A percentile compares a stretch with the other conserved stretches of the same genome.
Conservation (phyloP, 192 early-diverging fungal species). For the Backusella mclennaniae region DNA sequence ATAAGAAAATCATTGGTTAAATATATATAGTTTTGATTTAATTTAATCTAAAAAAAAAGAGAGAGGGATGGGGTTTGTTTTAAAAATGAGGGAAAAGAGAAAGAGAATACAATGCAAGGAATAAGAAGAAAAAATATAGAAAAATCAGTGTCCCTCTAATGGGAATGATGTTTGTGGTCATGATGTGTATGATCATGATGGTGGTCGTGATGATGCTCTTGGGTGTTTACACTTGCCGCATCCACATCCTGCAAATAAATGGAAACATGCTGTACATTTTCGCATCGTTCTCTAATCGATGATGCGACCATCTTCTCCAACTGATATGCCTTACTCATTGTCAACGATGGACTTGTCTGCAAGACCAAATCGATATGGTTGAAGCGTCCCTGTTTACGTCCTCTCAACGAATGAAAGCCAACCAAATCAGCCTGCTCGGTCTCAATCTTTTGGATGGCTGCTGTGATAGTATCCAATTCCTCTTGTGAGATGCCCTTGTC, state of each 20-base stretch:
- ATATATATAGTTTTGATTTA: too few species aligned
- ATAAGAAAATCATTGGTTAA: slow-evolving; percentile 11
- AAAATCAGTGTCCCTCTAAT: not conserved
- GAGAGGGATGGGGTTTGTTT: not conserved
- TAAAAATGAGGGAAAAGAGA: not conserved
- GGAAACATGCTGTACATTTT: slow-evolving; percentile 37
- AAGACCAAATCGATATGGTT: slow-evolving; percentile 51
- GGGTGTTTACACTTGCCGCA: not conserved
- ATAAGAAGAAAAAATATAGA: too few species aligned
- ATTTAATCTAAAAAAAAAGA: not conserved
- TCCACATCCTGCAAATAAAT: slow-evolving; percentile 35
- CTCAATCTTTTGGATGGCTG: slow-evolving; percentile 29
- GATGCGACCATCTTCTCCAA: slow-evolving; percentile 30
- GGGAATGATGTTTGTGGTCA: not conserved
- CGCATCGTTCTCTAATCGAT: slow-evolving; percentile 29
- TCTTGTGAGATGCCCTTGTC: slow-evolving; percentile 30
- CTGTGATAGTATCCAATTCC: slow-evolving; percentile 26
- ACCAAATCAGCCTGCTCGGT: slow-evolving; percentile 36
- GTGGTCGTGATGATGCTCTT: not conserved
- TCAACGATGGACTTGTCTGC: slow-evolving; percentile 47
- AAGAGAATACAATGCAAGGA: not conserved
- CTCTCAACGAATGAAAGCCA: slow-evolving; percentile 45
- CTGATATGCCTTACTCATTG: slow-evolving; percentile 44
- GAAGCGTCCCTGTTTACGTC: slow-evolving; percentile 59
- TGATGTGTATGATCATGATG: not conserved